Evolutionary conservation across 495 filamentous ascomycete species (phyloP).

Genomic region (Aspergillus nidulans): DNA sequence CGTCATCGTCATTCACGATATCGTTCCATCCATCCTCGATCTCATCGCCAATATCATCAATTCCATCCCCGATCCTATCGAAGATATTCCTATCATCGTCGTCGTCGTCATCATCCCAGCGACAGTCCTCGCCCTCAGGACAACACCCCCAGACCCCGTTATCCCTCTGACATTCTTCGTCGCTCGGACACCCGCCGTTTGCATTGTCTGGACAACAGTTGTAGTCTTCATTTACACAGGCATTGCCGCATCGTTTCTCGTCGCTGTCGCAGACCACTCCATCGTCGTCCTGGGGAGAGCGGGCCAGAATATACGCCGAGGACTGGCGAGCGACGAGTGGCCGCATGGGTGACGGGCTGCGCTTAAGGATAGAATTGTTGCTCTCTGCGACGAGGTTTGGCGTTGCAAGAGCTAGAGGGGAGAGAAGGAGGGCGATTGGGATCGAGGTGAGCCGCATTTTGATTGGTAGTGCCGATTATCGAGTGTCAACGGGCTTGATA

Average conservation of each 20-base stretch:
- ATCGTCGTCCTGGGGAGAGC: not conserved
- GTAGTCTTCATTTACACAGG: not conserved
- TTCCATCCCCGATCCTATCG: not conserved
- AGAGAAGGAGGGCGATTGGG: not conserved
- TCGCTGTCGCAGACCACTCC: not conserved
- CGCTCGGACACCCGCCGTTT: not conserved
- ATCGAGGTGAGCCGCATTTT: not conserved
- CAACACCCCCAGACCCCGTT: constrained; percentile 4
- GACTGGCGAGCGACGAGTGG: not conserved
- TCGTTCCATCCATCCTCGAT: constrained; percentile 1
- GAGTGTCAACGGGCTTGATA: too few relatives aligned
- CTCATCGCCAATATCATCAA: not conserved
- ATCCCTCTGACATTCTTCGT: constrained; percentile 2
- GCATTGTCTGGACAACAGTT: not conserved
- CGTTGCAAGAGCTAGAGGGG: not conserved
- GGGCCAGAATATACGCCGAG: not conserved
- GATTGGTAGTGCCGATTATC: not conserved
- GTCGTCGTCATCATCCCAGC: constrained; percentile 7
- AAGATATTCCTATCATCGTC: not conserved
- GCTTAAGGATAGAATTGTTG: not conserved
- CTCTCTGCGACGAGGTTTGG: not conserved
- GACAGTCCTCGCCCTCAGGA: constrained; percentile 3
- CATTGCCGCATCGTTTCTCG: not conserved
- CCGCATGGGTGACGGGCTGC: not conserved
- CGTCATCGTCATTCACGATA: constrained; percentile 4